Evolutionary conservation across 2,329 filamentous ascomycete genomes (phyloP).

Genomic region (Neopestalotiopsis clavispora): DNA sequence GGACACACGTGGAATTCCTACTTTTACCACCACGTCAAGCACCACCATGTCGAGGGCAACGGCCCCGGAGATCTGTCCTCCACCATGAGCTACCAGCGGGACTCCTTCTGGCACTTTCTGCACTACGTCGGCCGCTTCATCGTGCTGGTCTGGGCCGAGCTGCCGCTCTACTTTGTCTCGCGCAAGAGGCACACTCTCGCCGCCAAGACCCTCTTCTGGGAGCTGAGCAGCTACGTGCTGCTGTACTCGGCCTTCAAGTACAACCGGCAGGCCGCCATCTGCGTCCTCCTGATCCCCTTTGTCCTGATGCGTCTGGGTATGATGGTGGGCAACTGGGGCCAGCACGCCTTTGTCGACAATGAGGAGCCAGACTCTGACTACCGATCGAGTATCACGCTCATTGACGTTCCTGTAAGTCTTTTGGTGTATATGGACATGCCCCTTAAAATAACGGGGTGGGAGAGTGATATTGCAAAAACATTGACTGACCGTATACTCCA

Average conservation of each 20-base stretch:
- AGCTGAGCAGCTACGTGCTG: conserved; percentile 60
- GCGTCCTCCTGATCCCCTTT: conserved; percentile 71
- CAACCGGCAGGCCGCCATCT: conserved; percentile 62
- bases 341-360: conserved; percentile 81
- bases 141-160: conserved; percentile 74
- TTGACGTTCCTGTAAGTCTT: conserved; percentile 75
- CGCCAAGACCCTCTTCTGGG: conserved; percentile 63
- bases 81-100: conserved; percentile 77
- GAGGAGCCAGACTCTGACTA: conserved; percentile 78
- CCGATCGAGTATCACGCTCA: conserved; percentile 77
- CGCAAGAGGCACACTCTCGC: conserved; percentile 63
- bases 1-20: conserved; percentile 87
- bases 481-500: conserved; percentile 36
- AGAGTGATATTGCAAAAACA: conserved; percentile 8
- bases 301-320: conserved; percentile 69
- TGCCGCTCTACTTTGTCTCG: conserved; percentile 74
- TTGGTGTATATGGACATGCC: background rate
- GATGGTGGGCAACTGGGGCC: conserved; percentile 86
- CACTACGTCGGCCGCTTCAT: conserved; percentile 76
- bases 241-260: conserved; percentile 55
- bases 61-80: conserved; percentile 77
- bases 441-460: too few species aligned
- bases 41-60: conserved; percentile 83
- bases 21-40: conserved; percentile 85
- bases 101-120: conserved; percentile 69